Percentiles rank a stretch among this genome's conserved stretches.
phyloP scores from a whole-genome alignment of 2,329 filamentous ascomycete genomes.

The Diaporthe australafricana region DNA sequence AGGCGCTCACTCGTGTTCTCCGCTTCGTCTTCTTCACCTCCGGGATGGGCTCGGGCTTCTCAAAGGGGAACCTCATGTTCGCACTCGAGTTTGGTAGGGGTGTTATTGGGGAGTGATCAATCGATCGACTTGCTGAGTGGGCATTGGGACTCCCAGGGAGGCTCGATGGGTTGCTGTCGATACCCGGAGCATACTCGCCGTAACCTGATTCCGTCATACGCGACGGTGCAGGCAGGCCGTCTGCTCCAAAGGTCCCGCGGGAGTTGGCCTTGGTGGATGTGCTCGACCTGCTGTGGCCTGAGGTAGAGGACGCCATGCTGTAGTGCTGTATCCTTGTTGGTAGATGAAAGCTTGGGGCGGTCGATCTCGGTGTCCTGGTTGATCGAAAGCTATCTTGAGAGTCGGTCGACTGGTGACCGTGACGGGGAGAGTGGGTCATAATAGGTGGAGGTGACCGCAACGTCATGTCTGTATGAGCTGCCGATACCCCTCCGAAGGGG shows the following conservation, averaged over 20 bases:
- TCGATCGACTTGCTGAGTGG: slow-evolving; percentile 6
- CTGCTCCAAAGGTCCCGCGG: slow-evolving; percentile 10
- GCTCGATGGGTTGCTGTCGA: background rate
- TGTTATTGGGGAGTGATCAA: background rate
- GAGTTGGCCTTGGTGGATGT: background rate
- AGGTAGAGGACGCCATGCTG: slow-evolving; percentile 14
- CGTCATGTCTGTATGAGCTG: background rate
- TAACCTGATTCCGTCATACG: slow-evolving; percentile 9
- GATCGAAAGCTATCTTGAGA: slow-evolving; percentile 6
- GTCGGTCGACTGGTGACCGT: slow-evolving; percentile 5
- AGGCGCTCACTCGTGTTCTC: background rate
- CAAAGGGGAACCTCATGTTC: slow-evolving; percentile 20
- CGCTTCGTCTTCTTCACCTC: slow-evolving; percentile 8
- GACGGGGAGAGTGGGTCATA: background rate
- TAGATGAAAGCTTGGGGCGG: slow-evolving; percentile 32
- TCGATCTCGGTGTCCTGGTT: slow-evolving; percentile 15
- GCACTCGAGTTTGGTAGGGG: background rate
- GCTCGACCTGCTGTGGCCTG: slow-evolving; percentile 21
- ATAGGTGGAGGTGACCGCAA: background rate
- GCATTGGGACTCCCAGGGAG: slow-evolving; percentile 2
- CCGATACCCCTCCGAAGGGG: background rate
- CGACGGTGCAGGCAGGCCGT: slow-evolving; percentile 18
- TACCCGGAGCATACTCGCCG: background rate
- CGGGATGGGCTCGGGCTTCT: background rate
- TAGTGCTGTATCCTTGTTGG: slow-evolving; percentile 29